Evolutionary conservation across 108 stramenopile species (phyloP), one percentile per base, ranked within the genome.

Genomic region (Nitzschia sp.): DNA sequence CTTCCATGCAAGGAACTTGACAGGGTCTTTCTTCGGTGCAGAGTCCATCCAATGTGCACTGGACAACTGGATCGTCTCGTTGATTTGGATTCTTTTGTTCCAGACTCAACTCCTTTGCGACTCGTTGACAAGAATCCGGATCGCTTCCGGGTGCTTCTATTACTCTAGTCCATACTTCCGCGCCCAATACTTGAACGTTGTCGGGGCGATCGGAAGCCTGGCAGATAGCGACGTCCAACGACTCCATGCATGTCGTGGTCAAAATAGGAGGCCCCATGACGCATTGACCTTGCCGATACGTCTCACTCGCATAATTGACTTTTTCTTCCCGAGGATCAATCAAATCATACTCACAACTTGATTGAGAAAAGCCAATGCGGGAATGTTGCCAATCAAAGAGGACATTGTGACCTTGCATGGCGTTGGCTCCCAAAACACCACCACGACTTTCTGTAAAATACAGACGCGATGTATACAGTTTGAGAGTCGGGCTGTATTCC

Each of bases 351-450:
- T 81, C 70, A 74, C 95, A 96, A 30, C 88, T 76, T 32, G 88
- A 88, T 75, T 88, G 89, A 1, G 96, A 94, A 74, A 98, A 95
- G 32, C 98, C 98, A n/a, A 98, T 78, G 21, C 91, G 75, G 0
- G 77, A 78, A 31, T 90, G 76, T 27, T 96, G 91, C 78, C 88
- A 82, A 75, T 98, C 97, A 70, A 98, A 97, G n/a, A 96, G 60
- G 1, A 97, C 82, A 74, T 98, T 94, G 75, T 98, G 92, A 17
- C 94, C 95, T 67, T 87, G 89, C 95, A 98, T 97, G 48, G 95
- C 83, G 69, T 98, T 98, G 28, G 95, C 95, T 24, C 98, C 98
- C 1, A 98, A 68, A 1, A 98, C 97, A 24, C 85, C 91, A 4
- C 98, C 98, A 36, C 68, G 48, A 19, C 78, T 74, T 89, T 88